Conservation (phyloP, 1,139 yeast genomes). For the Geotrichum australiense region DNA sequence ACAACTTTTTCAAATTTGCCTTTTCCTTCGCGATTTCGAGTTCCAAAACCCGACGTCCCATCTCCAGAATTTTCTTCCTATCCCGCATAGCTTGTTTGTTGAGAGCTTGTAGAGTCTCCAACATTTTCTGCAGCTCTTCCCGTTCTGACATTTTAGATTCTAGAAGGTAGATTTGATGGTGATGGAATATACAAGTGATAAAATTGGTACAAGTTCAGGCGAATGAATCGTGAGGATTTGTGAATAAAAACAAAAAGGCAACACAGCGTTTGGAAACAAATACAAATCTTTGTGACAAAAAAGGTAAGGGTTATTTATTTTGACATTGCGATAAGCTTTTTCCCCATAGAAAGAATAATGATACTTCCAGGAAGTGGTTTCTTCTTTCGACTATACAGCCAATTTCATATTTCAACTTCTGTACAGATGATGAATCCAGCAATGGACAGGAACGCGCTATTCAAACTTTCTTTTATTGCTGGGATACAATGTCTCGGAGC, state of each 20-base stretch:
- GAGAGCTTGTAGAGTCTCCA: neutral
- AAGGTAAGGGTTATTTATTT: neutral
- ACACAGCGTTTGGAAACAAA: neutral
- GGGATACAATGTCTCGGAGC: constrained; percentile 55
- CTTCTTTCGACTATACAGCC: too few relatives aligned
- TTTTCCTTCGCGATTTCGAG: constrained; percentile 1
- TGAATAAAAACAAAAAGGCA: neutral
- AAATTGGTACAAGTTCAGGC: too few relatives aligned
- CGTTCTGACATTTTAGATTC: too few relatives aligned
- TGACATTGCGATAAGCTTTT: neutral
- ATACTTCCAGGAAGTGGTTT: too few relatives aligned
- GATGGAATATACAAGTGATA: too few relatives aligned
- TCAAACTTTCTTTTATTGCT: constrained; percentile 11
- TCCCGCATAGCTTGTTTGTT: neutral
- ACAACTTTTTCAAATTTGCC: neutral
- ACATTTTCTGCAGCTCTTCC: neutral
- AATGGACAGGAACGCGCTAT: constrained; percentile 7
- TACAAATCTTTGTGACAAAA: neutral
- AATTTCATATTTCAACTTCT: too few relatives aligned
- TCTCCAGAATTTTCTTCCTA: constrained; percentile 1
- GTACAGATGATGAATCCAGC: too few relatives aligned
- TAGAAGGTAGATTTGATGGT: too few relatives aligned
- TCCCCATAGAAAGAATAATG: neutral
- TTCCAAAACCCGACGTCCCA: constrained; percentile 1
- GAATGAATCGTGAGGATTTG: too few relatives aligned